Percentiles rank a stretch among this genome's conserved stretches.
Conservation (phyloP, 2,329 filamentous ascomycete genomes). For the Metarhizium guizhouense region DNA sequence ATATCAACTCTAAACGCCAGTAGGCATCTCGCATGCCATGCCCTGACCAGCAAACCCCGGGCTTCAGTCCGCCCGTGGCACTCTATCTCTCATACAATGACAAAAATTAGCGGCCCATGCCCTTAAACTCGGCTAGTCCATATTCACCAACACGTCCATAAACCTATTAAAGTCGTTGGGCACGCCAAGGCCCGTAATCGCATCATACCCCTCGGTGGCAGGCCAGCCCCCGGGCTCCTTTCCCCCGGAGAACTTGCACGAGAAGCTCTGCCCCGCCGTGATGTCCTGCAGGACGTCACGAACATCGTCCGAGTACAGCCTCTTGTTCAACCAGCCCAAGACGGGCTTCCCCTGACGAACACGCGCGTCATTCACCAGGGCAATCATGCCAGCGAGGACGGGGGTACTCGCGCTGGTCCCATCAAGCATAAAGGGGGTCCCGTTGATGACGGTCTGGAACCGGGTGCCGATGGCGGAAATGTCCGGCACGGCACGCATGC, state of each 20-base stretch:
- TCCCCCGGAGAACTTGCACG: slow-evolving; percentile 29
- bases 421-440: slow-evolving; percentile 17
- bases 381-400: slow-evolving; percentile 44
- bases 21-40: no score
- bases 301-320: slow-evolving; percentile 33
- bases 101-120: neutral
- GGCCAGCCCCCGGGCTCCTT: slow-evolving; percentile 32
- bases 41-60: no score
- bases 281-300: slow-evolving; percentile 31
- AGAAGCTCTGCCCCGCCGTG: slow-evolving; percentile 27
- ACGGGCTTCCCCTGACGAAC: slow-evolving; percentile 36
- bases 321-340: slow-evolving; percentile 45
- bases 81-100: no score
- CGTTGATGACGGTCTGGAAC: slow-evolving; percentile 32
- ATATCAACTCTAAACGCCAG: no score
- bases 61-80: no score
- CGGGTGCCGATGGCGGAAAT: slow-evolving; percentile 48
- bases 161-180: slow-evolving; percentile 32
- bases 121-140: neutral
- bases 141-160: slow-evolving; percentile 21
- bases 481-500: slow-evolving; percentile 41
- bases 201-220: slow-evolving; percentile 35
- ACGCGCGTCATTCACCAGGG: slow-evolving; percentile 45
- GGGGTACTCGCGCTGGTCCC: slow-evolving; percentile 46
- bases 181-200: slow-evolving; percentile 41